Conservation (phyloP, 2,329 filamentous ascomycete genomes). For the Aureobasidium zeae region DNA sequence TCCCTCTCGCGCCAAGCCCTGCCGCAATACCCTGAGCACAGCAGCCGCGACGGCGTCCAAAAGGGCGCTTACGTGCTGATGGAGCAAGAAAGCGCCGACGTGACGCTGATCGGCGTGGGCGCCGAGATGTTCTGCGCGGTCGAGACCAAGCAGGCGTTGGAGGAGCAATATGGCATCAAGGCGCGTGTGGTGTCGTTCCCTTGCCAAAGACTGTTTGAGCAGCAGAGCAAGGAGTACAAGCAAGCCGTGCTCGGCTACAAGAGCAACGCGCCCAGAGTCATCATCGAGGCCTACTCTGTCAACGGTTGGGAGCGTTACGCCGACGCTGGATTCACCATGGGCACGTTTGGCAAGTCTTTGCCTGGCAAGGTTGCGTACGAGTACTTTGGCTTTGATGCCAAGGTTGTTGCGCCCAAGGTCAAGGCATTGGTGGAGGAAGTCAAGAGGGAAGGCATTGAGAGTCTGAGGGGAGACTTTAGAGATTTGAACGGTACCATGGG, state of each 20-base stretch:
- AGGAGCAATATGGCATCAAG: slow-evolving; percentile 28
- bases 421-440: slow-evolving; percentile 30
- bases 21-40: slow-evolving; percentile 31
- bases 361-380: slow-evolving; percentile 47
- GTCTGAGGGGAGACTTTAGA: slow-evolving; percentile 24
- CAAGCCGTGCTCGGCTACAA: neutral
- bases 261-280: slow-evolving; percentile 32
- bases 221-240: slow-evolving; percentile 39
- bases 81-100: slow-evolving; percentile 29
- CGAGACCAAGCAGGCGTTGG: slow-evolving; percentile 24
- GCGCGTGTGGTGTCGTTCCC: slow-evolving; percentile 44
- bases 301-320: slow-evolving; percentile 54
- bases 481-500: slow-evolving; percentile 23
- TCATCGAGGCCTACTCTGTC: slow-evolving; percentile 51
- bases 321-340: slow-evolving; percentile 47
- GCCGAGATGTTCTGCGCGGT: slow-evolving; percentile 42
- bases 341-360: slow-evolving; percentile 47
- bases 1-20: slow-evolving; percentile 37
- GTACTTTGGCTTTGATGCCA: slow-evolving; percentile 46
- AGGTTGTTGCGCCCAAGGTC: slow-evolving; percentile 36
- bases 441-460: slow-evolving; percentile 29
- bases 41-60: slow-evolving; percentile 31
- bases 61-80: slow-evolving; percentile 36
- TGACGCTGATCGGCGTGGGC: slow-evolving; percentile 44
- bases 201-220: slow-evolving; percentile 42